Evolutionary conservation across 164 flowering plant species (phyloP).

Genomic region (Kingdonia uniflora): DNA sequence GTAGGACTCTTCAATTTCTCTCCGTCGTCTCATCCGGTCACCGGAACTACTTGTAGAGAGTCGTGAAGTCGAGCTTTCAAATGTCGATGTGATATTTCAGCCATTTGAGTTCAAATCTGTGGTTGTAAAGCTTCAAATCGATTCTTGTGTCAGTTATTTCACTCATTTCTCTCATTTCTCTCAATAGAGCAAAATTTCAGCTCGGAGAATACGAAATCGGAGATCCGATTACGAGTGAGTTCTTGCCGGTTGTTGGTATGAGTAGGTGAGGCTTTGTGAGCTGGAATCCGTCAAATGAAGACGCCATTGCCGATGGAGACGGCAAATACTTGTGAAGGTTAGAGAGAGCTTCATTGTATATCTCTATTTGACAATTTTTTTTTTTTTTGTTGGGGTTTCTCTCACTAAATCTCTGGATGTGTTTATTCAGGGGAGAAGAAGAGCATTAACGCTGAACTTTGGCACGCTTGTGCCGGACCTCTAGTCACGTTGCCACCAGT

Average conservation of each 20-base stretch:
- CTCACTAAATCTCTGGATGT: slow-evolving; percentile 9
- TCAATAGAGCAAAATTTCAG: not conserved
- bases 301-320: slow-evolving; percentile 25
- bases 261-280: slow-evolving; percentile 6
- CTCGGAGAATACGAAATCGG: not conserved
- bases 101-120: too few relatives aligned
- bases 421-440: slow-evolving; percentile 49
- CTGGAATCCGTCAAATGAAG: slow-evolving; percentile 34
- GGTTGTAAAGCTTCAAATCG: not conserved
- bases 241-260: not conserved
- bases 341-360: not conserved
- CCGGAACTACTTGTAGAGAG: too few relatives aligned
- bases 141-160: not conserved
- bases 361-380: not conserved
- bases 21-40: too few relatives aligned
- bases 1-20: too few relatives aligned
- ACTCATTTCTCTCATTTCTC: not conserved
- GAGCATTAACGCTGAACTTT: slow-evolving; percentile 77
- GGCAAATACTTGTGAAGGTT: slow-evolving; percentile 38
- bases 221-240: not conserved
- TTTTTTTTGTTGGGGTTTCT: slow-evolving; percentile 1
- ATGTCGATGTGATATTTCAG: too few relatives aligned
- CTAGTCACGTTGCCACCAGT: slow-evolving; percentile 73
- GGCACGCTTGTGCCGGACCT: slow-evolving; percentile 96
- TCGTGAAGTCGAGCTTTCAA: too few relatives aligned